Percentiles rank a stretch among this genome's conserved stretches.
Evolutionary conservation across 2,329 filamentous ascomycete genomes (phyloP).

Genomic region (Trichophyton benhamiae): DNA sequence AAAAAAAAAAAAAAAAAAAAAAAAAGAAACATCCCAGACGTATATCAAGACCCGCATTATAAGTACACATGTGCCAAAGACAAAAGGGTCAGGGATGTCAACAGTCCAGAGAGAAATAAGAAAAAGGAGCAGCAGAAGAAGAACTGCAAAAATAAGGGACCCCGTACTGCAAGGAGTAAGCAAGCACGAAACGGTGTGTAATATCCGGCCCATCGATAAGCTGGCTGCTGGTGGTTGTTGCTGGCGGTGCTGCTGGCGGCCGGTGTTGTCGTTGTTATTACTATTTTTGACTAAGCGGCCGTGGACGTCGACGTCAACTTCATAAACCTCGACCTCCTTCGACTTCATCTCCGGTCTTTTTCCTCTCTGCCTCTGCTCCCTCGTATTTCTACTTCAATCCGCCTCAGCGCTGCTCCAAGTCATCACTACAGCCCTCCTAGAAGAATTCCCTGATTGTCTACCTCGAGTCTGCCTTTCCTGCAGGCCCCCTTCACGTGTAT

Average conservation of each 20-base stretch:
- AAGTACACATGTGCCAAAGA: constrained; percentile 1
- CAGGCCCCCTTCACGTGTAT: not conserved
- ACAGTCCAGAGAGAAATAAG: not conserved
- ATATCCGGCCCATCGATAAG: not conserved
- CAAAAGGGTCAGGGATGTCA: not conserved
- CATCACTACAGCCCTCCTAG: not conserved
- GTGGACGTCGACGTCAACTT: not conserved
- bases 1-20: not conserved
- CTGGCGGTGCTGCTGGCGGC: not conserved
- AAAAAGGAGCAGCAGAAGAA: no score
- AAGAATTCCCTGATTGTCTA: no score
- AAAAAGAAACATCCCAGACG: not conserved
- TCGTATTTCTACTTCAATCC: not conserved
- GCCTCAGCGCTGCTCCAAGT: no score
- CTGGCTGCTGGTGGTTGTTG: no score
- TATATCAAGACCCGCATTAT: not conserved
- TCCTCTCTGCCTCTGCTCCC: not conserved
- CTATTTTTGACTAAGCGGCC: not conserved
- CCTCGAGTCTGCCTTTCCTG: not conserved
- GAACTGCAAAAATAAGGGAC: not conserved
- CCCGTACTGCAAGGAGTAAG: not conserved
- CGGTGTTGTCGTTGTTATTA: not conserved
- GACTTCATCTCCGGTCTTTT: not conserved
- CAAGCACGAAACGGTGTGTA: constrained; percentile 2
- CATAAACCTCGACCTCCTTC: not conserved